Evolutionary conservation across 768 basidiomycete genomes (phyloP).

Genomic region (Gymnopilus junonius): DNA sequence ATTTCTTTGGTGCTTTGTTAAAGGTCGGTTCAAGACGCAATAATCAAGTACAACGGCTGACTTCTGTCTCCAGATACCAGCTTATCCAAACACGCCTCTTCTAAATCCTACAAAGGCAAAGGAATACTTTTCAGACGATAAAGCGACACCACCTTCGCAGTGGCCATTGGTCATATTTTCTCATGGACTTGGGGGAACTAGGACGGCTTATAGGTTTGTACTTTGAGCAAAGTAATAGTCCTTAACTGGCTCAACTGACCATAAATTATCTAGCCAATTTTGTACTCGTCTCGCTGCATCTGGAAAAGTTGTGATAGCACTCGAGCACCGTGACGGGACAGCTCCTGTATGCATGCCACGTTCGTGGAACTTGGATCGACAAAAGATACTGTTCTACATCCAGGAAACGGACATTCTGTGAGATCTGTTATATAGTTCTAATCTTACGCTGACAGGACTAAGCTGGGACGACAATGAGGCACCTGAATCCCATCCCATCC

Average conservation of each 20-base stretch:
- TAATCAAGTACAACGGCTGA: background rate
- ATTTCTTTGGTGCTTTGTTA: conserved; percentile 52
- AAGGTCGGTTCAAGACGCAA: conserved; percentile 36
- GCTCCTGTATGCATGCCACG: conserved; percentile 54
- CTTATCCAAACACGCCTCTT: conserved; percentile 57
- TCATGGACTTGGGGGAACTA: conserved; percentile 79
- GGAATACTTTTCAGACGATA: conserved; percentile 6
- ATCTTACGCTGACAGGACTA: background rate
- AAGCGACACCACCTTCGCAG: conserved; percentile 28
- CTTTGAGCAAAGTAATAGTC: background rate
- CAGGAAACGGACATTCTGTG: conserved; percentile 60
- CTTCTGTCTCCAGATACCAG: conserved; percentile 52
- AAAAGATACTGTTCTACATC: conserved; percentile 51
- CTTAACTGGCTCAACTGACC: background rate
- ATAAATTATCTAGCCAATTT: conserved; percentile 51
- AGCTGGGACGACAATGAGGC: conserved; percentile 35
- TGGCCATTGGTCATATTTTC: conserved; percentile 88
- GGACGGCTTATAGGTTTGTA: conserved; percentile 67
- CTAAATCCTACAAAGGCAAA: conserved; percentile 37
- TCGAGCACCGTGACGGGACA: conserved; percentile 87
- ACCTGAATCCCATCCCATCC: conserved; percentile 35
- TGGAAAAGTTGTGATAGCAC: conserved; percentile 79
- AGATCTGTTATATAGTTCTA: conserved; percentile 21
- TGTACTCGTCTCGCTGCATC: conserved; percentile 76
- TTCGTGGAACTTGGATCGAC: conserved; percentile 30